These are phyloP conservation scores for Chaetomium sp. DNA, from an alignment of 2,329 filamentous ascomycete genomes.

Conservation along the genomic window DNA sequence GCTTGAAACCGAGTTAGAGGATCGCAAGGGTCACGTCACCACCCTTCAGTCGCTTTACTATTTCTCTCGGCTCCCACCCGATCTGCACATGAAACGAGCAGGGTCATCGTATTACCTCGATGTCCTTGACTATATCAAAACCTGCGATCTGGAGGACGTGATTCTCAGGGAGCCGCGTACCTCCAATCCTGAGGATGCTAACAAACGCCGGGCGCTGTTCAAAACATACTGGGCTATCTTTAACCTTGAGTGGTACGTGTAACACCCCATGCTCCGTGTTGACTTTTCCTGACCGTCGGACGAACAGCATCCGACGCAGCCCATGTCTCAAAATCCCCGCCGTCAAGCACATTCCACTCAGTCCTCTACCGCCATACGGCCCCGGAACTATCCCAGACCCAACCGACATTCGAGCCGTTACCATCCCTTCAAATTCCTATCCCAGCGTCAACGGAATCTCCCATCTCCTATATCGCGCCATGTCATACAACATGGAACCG, in stretches of 20 bases:
- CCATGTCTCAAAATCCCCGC: neutral
- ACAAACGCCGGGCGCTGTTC: neutral
- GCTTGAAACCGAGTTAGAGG: slow-evolving; percentile 20
- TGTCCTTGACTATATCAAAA: slow-evolving; percentile 19
- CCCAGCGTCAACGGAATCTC: slow-evolving; percentile 1
- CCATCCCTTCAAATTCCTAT: neutral
- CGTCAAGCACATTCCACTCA: neutral
- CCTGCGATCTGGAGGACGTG: neutral
- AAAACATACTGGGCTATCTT: slow-evolving; percentile 10
- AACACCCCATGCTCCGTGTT: neutral
- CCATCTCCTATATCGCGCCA: slow-evolving; percentile 1
- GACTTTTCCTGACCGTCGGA: neutral
- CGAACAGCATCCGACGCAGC: slow-evolving; percentile 3
- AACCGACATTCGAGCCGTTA: neutral
- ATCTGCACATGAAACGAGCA: slow-evolving; percentile 13
- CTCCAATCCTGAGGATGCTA: neutral
- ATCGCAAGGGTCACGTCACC: slow-evolving; percentile 16
- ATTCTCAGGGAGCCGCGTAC: neutral
- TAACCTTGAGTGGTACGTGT: slow-evolving; percentile 7
- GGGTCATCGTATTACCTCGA: slow-evolving; percentile 21
- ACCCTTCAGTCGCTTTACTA: slow-evolving; percentile 23
- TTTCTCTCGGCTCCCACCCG: slow-evolving; percentile 10
- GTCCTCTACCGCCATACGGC: neutral
- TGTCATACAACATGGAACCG: slow-evolving; percentile 6
- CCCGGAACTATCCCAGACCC: too few species aligned